Evolutionary conservation across 2,329 filamentous ascomycete species (phyloP).

Genomic region (Annulohypoxylon truncatum): DNA sequence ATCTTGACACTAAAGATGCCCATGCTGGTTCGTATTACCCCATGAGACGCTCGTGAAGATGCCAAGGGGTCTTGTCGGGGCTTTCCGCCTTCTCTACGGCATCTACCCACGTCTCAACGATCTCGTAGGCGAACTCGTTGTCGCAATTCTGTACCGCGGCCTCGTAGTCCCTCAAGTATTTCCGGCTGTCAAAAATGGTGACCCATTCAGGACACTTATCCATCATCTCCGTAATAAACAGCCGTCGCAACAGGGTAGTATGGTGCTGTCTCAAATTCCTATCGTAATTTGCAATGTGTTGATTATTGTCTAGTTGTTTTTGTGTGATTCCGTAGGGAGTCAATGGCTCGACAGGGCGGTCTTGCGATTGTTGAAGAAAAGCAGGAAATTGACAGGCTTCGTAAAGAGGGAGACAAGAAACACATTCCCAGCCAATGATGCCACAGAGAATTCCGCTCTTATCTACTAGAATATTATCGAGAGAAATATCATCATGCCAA

Average conservation of each 20-base stretch:
- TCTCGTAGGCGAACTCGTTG: conserved; percentile 39
- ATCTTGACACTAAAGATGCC: not conserved
- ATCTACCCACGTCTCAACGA: conserved; percentile 45
- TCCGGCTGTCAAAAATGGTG: conserved; percentile 28
- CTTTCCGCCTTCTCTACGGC: conserved; percentile 29
- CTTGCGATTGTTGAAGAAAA: conserved; percentile 46
- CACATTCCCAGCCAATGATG: conserved; percentile 52
- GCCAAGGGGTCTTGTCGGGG: conserved; percentile 6
- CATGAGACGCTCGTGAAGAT: conserved; percentile 38
- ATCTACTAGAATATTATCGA: conserved; percentile 52
- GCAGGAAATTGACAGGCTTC: conserved; percentile 48
- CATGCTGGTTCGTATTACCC: not conserved
- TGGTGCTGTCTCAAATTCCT: conserved; percentile 41
- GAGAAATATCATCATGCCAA: conserved; percentile 49
- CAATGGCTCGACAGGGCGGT: conserved; percentile 37
- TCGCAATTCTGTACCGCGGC: conserved; percentile 49
- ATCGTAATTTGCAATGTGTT: conserved; percentile 31
- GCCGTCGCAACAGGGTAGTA: conserved; percentile 41
- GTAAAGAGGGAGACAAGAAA: conserved; percentile 49
- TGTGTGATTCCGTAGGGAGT: conserved; percentile 15
- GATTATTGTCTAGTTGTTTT: not conserved
- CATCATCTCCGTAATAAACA: conserved; percentile 45
- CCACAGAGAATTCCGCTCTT: conserved; percentile 47
- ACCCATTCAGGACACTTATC: conserved; percentile 41
- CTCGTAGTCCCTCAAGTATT: conserved; percentile 46